A percentile compares a stretch with the other conserved stretches of the same genome.
phyloP scores from a whole-genome alignment of 768 basidiomycete genomes.

The Lactarius sanguifluus region DNA sequence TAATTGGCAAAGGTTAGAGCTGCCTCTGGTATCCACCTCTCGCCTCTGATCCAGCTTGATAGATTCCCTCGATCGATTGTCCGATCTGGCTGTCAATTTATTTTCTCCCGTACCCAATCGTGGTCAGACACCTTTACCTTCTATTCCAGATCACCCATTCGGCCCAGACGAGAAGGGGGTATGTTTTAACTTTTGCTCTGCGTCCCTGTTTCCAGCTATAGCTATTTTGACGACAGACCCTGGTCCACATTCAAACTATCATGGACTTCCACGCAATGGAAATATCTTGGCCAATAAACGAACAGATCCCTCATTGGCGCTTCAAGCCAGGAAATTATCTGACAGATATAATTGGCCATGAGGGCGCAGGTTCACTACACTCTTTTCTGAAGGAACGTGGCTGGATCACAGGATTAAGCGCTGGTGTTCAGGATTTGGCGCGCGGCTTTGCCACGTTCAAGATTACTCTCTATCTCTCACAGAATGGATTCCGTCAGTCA shows the following conservation, averaged over 20 bases:
- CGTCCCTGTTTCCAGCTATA: neutral
- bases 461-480: constrained; percentile 75
- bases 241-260: constrained; percentile 85
- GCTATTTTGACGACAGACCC: constrained; percentile 47
- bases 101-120: constrained; percentile 76
- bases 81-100: constrained; percentile 56
- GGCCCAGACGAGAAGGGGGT: constrained; percentile 71
- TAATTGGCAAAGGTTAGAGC: constrained; percentile 70
- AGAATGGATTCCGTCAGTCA: constrained; percentile 78
- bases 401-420: constrained; percentile 75
- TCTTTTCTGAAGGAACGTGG: constrained; percentile 88
- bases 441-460: constrained; percentile 91
- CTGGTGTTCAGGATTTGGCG: constrained; percentile 67
- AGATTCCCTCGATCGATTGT: constrained; percentile 78
- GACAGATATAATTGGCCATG: constrained; percentile 84
- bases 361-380: constrained; percentile 88
- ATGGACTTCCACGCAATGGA: constrained; percentile 85
- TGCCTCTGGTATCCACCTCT: constrained; percentile 9
- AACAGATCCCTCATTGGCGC: constrained; percentile 72
- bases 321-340: constrained; percentile 77
- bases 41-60: constrained; percentile 13
- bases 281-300: constrained; percentile 74
- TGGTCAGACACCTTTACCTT: constrained; percentile 56
- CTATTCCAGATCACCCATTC: constrained; percentile 72
- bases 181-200: constrained; percentile 36